Evolutionary conservation across 2,329 filamentous ascomycete genomes (phyloP).

Genomic region (Xylaria sp.): DNA sequence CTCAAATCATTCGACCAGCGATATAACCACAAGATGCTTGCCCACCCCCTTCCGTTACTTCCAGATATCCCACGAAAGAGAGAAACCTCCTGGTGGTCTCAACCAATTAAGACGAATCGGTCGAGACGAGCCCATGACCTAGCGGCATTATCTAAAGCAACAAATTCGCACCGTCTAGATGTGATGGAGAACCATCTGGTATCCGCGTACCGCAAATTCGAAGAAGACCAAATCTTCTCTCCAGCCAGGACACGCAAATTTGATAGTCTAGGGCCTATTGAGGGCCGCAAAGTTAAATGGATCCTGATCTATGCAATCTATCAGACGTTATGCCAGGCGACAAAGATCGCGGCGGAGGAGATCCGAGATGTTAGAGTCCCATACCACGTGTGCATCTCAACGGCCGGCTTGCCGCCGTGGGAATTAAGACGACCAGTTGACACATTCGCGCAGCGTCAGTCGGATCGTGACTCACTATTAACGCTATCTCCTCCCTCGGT

Average conservation of each 20-base stretch:
- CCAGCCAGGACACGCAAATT: conserved; percentile 64
- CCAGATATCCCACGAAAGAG: conserved; percentile 56
- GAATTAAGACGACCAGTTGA: conserved; percentile 47
- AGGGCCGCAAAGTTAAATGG: conserved; percentile 82
- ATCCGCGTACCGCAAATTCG: conserved; percentile 74
- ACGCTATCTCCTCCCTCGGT: conserved; percentile 25
- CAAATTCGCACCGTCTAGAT: conserved; percentile 55
- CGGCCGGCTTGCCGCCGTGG: conserved; percentile 59
- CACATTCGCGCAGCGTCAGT: conserved; percentile 47
- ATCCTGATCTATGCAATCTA: conserved; percentile 77
- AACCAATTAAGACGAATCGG: conserved; percentile 55
- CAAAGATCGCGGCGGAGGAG: conserved; percentile 69
- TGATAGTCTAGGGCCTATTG: conserved; percentile 68
- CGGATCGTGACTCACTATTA: conserved; percentile 39
- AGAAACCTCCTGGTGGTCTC: conserved; percentile 50
- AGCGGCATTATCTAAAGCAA: conserved; percentile 62
- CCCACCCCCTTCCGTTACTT: conserved; percentile 73
- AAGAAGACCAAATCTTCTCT: conserved; percentile 65
- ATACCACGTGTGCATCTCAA: conserved; percentile 65
- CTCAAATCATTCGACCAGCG: conserved; percentile 72
- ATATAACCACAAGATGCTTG: conserved; percentile 68
- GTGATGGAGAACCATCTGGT: conserved; percentile 67
- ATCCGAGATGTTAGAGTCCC: conserved; percentile 66
- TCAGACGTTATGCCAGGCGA: conserved; percentile 75
- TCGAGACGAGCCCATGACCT: conserved; percentile 62